Conservation (phyloP, 495 filamentous ascomycete genomes). For the Aspergillus wentii region DNA sequence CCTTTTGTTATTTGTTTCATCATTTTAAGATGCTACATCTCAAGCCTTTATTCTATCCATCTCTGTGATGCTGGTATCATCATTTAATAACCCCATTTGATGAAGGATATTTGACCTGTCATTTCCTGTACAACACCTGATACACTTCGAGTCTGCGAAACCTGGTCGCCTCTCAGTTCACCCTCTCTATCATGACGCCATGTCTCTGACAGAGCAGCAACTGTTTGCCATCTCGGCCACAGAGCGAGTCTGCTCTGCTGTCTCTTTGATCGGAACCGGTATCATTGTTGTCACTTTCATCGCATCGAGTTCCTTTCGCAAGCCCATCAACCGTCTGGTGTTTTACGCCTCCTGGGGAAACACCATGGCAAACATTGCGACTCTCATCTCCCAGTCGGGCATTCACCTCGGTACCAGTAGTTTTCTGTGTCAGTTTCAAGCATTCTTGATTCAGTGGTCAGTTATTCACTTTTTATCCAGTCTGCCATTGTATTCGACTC, state of each 20-base stretch:
- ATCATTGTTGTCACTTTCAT: slow-evolving; percentile 74
- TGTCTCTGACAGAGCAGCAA: slow-evolving; percentile 18
- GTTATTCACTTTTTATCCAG: slow-evolving; percentile 1
- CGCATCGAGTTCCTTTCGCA: slow-evolving; percentile 42
- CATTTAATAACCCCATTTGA: too few species aligned
- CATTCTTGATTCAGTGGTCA: slow-evolving; percentile 70
- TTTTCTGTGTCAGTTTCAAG: slow-evolving; percentile 69
- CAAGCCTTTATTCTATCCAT: too few species aligned
- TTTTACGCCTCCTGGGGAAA: slow-evolving; percentile 88
- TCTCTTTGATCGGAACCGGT: slow-evolving; percentile 67
- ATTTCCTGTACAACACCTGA: too few species aligned
- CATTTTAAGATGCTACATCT: too few species aligned
- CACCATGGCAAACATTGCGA: slow-evolving; percentile 73
- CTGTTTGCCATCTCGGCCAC: slow-evolving; percentile 50
- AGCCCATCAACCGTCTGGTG: slow-evolving; percentile 84
- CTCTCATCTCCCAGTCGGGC: slow-evolving; percentile 63
- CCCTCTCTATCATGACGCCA: slow-evolving; percentile 13
- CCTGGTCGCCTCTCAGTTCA: too few species aligned
- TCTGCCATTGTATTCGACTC: not conserved
- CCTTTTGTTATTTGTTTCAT: too few species aligned
- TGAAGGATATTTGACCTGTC: too few species aligned
- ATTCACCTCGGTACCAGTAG: slow-evolving; percentile 36
- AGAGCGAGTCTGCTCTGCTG: slow-evolving; percentile 61
- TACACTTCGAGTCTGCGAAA: too few species aligned
- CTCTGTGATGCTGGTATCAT: too few species aligned